Evolutionary conservation across 2,329 filamentous ascomycete species (phyloP).

Genomic region (Epichloe uncinata): DNA sequence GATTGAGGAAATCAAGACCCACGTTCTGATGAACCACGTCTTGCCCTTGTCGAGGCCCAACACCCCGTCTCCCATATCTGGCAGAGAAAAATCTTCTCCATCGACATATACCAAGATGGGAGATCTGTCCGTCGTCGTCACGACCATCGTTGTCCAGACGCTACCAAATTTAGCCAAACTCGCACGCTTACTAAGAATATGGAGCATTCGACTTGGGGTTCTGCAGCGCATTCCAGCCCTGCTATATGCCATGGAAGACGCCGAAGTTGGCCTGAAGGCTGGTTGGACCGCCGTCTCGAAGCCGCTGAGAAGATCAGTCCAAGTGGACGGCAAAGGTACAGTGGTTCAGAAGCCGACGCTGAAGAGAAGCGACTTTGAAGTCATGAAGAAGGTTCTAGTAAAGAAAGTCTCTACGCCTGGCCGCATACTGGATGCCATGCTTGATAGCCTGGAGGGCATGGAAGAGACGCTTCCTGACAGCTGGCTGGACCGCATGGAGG

Average conservation of each 20-base stretch:
- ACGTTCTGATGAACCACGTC: constrained; percentile 72
- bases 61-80: constrained; percentile 21
- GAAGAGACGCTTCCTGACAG: constrained; percentile 71
- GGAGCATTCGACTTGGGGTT: constrained; percentile 65
- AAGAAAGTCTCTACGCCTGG: constrained; percentile 58
- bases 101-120: constrained; percentile 60
- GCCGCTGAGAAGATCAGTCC: constrained; percentile 10
- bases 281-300: constrained; percentile 50
- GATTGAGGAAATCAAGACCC: constrained; percentile 78
- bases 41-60: constrained; percentile 32
- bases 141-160: constrained; percentile 79
- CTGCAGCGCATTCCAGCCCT: constrained; percentile 60
- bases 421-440: constrained; percentile 64
- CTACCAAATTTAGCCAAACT: constrained; percentile 70
- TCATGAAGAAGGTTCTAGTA: constrained; percentile 52
- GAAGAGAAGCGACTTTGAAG: constrained; percentile 34
- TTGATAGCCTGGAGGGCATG: constrained; percentile 74
- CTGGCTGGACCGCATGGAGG: constrained; percentile 82
- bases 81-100: constrained; percentile 25
- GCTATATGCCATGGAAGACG: constrained; percentile 50
- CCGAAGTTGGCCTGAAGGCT: constrained; percentile 48
- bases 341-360: constrained; percentile 15
- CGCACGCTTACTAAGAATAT: constrained; percentile 58
- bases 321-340: constrained; percentile 8
- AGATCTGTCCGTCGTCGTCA: constrained; percentile 81